Evolutionary conservation across 23 red algal species (phyloP).

Genomic region (Gracilaria domingensis): DNA sequence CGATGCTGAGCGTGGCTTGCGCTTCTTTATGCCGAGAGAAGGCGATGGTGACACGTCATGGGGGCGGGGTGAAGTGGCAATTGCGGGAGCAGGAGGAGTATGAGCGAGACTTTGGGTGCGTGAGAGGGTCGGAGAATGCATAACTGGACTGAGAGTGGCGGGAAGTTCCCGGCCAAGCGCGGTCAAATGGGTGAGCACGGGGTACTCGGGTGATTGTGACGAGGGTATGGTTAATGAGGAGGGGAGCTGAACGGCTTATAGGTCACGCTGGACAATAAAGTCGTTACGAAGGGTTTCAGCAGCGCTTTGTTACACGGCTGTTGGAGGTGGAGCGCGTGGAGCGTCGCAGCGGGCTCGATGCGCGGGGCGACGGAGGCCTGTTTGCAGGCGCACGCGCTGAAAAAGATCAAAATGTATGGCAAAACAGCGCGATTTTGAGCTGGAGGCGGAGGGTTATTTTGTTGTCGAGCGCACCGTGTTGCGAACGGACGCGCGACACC

Average conservation of each 20-base stretch:
- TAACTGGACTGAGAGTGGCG: not conserved
- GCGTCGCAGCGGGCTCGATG: not conserved
- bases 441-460: too few relatives aligned
- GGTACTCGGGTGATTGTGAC: not conserved
- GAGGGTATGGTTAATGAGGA: not conserved
- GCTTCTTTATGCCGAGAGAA: constrained; percentile 63
- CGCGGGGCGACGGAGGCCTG: not conserved
- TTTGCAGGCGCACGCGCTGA: not conserved
- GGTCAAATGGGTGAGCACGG: not conserved
- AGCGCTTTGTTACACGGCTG: not conserved
- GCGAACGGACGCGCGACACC: not conserved
- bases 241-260: not conserved
- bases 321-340: not conserved
- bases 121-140: not conserved
- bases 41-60: constrained; percentile 36
- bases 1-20: constrained; percentile 49
- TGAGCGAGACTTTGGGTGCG: not conserved
- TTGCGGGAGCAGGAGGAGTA: not conserved
- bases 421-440: too few relatives aligned
- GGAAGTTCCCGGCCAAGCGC: constrained; percentile 28
- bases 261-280: not conserved
- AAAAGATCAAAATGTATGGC: not conserved
- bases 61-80: not conserved
- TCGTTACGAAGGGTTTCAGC: not conserved
- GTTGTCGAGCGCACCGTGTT: too few relatives aligned